Conservation (phyloP, 495 filamentous ascomycete species). For the Trichoderma virens region DNA sequence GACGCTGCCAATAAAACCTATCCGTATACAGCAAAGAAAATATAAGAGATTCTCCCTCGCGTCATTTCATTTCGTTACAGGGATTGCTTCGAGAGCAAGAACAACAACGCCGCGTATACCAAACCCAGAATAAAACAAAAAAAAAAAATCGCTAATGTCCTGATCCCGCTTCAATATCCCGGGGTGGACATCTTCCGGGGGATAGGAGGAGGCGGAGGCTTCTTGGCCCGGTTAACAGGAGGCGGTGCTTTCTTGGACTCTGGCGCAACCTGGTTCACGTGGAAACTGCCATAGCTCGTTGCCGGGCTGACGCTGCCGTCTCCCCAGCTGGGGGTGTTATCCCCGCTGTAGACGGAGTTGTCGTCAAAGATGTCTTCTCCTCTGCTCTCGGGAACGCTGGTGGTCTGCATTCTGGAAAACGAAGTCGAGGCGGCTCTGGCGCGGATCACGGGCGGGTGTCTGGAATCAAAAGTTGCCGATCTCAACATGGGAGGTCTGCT, state of each 20-base stretch:
- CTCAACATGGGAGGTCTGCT: slow-evolving; percentile 22
- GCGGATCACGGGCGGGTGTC: slow-evolving; percentile 25
- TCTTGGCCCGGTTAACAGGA: slow-evolving; percentile 73
- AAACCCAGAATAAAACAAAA: neutral
- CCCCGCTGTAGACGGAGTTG: slow-evolving; percentile 49
- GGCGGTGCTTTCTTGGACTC: slow-evolving; percentile 63
- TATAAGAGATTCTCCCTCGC: neutral
- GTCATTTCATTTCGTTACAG: neutral
- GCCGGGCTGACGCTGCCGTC: slow-evolving; percentile 53
- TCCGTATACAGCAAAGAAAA: neutral
- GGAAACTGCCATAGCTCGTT: slow-evolving; percentile 51
- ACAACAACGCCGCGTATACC: neutral
- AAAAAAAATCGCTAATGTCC: neutral
- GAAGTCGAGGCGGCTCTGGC: slow-evolving; percentile 33
- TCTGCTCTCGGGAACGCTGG: slow-evolving; percentile 37
- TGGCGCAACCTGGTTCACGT: slow-evolving; percentile 43
- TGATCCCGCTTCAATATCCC: slow-evolving; percentile 19
- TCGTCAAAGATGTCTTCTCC: slow-evolving; percentile 59
- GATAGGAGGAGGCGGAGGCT: slow-evolving; percentile 64
- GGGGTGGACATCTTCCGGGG: slow-evolving; percentile 30
- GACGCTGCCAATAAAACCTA: neutral
- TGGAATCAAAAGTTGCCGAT: slow-evolving; percentile 2
- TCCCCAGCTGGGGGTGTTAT: slow-evolving; percentile 52
- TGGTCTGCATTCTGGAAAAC: slow-evolving; percentile 38
- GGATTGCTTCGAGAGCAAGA: neutral